Evolutionary conservation across 805 yeast genomes (phyloP).

Genomic region (Myxozyma nipponensis): DNA sequence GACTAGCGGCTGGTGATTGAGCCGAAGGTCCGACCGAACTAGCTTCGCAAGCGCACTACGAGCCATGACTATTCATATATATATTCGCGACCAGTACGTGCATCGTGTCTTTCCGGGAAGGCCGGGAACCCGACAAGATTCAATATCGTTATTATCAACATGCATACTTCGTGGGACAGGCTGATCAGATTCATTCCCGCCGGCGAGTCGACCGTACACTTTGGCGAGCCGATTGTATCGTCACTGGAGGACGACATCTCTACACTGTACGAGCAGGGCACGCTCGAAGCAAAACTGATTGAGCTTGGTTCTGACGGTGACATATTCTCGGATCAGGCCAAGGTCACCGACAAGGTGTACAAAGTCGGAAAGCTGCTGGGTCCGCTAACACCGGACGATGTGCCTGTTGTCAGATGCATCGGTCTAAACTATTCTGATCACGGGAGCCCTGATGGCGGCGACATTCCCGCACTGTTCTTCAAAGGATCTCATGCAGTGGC

Average conservation of each 20-base stretch:
- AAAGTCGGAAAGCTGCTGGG: slow-evolving; percentile 38
- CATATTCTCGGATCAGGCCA: slow-evolving; percentile 13
- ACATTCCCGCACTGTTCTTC: slow-evolving; percentile 48
- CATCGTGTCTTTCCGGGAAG: too few relatives aligned
- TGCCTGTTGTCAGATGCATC: slow-evolving; percentile 44
- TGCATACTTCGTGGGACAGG: too few relatives aligned
- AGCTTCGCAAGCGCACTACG: too few relatives aligned
- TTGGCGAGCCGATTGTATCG: slow-evolving; percentile 1
- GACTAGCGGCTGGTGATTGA: too few relatives aligned
- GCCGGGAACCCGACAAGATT: too few relatives aligned
- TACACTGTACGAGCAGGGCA: not conserved
- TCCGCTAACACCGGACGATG: slow-evolving; percentile 40
- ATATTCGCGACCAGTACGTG: too few relatives aligned
- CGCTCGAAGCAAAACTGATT: slow-evolving; percentile 14
- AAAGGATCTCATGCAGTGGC: slow-evolving; percentile 41
- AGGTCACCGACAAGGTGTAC: slow-evolving; percentile 13
- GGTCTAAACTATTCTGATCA: slow-evolving; percentile 49
- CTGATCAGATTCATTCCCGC: slow-evolving; percentile 3
- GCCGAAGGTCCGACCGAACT: too few relatives aligned
- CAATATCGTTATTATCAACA: too few relatives aligned
- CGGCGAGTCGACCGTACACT: not conserved
- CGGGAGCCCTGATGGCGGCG: slow-evolving; percentile 41
- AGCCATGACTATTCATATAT: too few relatives aligned
- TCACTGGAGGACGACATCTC: slow-evolving; percentile 1
- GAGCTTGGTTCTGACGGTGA: slow-evolving; percentile 13